Evolutionary conservation across 352 stramenopile species (phyloP), one percentile per base, ranked within the genome.

Genomic region (Pythium biforme): DNA sequence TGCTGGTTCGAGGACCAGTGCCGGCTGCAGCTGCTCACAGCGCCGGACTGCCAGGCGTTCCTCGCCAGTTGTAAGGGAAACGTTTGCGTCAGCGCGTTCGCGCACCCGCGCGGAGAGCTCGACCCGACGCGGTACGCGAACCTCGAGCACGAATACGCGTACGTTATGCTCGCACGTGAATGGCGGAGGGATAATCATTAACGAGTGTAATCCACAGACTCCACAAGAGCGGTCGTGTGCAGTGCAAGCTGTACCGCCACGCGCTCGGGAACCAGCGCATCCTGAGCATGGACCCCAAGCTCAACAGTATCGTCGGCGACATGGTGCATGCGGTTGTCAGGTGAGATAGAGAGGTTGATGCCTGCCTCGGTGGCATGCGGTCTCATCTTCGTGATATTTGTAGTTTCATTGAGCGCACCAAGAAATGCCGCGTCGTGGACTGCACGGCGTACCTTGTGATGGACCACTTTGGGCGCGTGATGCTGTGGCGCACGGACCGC

Each of bases 81-180:
- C 17, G 71, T 72, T 5, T 76, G 55, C 37, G 49, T 94, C 40
- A 89, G 81, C 45, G 73, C 75, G 12, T 92, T 90, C 34, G 68
- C 85, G 10, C 61, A 68, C 11, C 85, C 85, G 10, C 84, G 83
- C n/a, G 81, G 83, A 8, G 83, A 83, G 5, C 60, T 94, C 6
- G 79, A 91, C 51, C 76, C 81, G 26, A 67, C 58, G 15, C 79
- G 74, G 31, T 94, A 88, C 48, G 81, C 81, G 20, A 94, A 90
- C 41, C 69, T 90, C 25, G 83, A 94, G 66, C 75, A 90, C 40
- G 79, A 92, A n/a, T 89, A 79, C 66, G 76, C 61, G 83, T 94
- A 75, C 61, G 72, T 72, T 56, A 26, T 27, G 27, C 14, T 4
- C 33, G 3, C 1, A n/a, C 23, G 43, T 19, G 19, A 33, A 26